These are phyloP conservation scores for Vigna trinervia DNA, from an alignment of 306 rosid genomes.

Conservation along the genomic window DNA sequence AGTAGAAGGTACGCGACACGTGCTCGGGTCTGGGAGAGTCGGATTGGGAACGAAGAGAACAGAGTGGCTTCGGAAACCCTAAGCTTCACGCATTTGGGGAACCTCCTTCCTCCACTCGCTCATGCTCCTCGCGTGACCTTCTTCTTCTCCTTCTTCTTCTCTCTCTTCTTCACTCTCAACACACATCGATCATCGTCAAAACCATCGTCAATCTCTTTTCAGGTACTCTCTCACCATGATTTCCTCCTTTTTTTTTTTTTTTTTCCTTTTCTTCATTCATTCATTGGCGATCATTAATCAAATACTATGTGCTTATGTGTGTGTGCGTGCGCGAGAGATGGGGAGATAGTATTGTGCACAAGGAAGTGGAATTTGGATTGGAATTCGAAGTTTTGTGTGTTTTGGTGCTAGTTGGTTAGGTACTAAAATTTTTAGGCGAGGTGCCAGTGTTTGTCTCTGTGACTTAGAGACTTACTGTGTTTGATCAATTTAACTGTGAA, in stretches of 20 bases:
- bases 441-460: slow-evolving; percentile 1
- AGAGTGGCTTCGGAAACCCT: slow-evolving; percentile 50
- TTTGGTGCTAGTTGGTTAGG: background rate
- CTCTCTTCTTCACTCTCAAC: background rate
- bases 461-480: background rate
- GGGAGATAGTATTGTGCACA: background rate
- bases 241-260: background rate
- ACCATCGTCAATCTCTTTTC: slow-evolving; percentile 29
- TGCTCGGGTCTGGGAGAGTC: slow-evolving; percentile 47
- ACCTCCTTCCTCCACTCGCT: slow-evolving; percentile 49
- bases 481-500: slow-evolving; percentile 1
- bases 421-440: background rate
- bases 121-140: slow-evolving; percentile 53
- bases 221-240: slow-evolving; percentile 27
- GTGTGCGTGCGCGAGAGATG: background rate
- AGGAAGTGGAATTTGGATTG: slow-evolving; percentile 25
- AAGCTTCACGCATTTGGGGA: slow-evolving; percentile 43
- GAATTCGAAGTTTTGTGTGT: background rate
- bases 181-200: slow-evolving; percentile 10
- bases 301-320: background rate
- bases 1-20: slow-evolving; percentile 53
- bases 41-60: slow-evolving; percentile 40
- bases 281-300: background rate
- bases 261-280: background rate
- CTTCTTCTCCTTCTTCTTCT: background rate